Percentiles rank a stretch among this genome's conserved stretches.
phyloP scores from a whole-genome alignment of 129 eudicot genomes.

The Solidago caesia region DNA sequence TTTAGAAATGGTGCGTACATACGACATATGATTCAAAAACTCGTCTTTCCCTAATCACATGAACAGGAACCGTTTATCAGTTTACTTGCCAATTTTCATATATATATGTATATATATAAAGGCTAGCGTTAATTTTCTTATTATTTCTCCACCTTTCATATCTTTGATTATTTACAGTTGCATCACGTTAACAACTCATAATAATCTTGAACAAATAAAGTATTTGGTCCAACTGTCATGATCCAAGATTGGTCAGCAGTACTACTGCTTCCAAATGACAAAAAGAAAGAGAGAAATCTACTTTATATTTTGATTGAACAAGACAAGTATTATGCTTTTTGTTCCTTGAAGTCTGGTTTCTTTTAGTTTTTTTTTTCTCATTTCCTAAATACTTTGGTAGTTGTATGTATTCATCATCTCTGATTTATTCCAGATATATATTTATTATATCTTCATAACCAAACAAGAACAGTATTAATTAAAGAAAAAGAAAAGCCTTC shows the following conservation, averaged over 20 bases:
- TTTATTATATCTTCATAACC: constrained; percentile 26
- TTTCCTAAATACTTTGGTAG: constrained; percentile 37
- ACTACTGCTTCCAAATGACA: constrained; percentile 25
- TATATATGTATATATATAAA: constrained; percentile 24
- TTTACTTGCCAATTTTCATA: too few species aligned
- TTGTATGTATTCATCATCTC: constrained; percentile 33
- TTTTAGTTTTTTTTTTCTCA: constrained; percentile 2
- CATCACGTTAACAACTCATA: too few species aligned
- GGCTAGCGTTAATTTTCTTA: constrained; percentile 16
- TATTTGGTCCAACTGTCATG: constrained; percentile 43
- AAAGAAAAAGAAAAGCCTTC: constrained; percentile 13
- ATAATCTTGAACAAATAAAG: constrained; percentile 38
- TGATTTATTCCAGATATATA: constrained; percentile 27
- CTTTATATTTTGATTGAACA: constrained; percentile 58
- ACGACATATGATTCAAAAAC: too few species aligned
- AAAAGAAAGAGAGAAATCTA: constrained; percentile 17
- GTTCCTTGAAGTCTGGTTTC: constrained; percentile 66
- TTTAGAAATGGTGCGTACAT: too few species aligned
- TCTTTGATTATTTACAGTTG: background rate
- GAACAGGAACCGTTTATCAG: too few species aligned
- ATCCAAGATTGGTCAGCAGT: constrained; percentile 40
- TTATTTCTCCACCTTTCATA: constrained; percentile 26
- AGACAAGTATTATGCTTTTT: constrained; percentile 67
- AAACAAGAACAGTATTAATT: constrained; percentile 22
- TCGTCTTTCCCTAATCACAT: too few species aligned